phyloP scores from a whole-genome alignment of 306 rosid genomes.

The Canavalia gladiata region DNA sequence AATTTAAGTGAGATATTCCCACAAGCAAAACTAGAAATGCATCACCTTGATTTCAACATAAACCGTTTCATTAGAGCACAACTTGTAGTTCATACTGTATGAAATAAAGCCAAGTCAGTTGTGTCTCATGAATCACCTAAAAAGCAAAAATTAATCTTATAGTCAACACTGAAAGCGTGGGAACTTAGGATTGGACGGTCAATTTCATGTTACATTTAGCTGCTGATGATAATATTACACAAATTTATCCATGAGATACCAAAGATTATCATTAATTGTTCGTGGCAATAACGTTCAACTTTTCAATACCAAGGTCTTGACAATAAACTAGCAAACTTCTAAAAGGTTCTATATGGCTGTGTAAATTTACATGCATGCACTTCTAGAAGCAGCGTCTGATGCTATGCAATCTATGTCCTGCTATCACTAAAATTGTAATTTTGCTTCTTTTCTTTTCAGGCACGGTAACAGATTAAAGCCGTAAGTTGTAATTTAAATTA shows the following conservation, averaged over 20 bases:
- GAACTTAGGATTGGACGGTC: conserved; percentile 12
- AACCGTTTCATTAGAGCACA: neutral
- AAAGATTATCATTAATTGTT: no score
- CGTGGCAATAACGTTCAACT: no score
- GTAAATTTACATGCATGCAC: neutral
- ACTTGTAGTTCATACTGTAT: neutral
- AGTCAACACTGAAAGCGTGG: neutral
- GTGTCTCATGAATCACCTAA: conserved; percentile 34
- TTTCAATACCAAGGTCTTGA: no score
- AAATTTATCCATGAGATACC: no score
- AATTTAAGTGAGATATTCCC: neutral
- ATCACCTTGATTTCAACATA: conserved; percentile 9
- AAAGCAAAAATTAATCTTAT: conserved; percentile 2
- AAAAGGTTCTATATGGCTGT: neutral
- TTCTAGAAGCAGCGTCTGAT: neutral
- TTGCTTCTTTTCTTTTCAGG: neutral
- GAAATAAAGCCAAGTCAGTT: conserved; percentile 1
- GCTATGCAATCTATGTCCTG: neutral
- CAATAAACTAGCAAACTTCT: neutral
- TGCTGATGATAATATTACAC: neutral
- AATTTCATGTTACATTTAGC: conserved; percentile 2
- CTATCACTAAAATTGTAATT: conserved; percentile 3
- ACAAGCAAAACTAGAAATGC: conserved; percentile 11
- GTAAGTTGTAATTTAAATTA: conserved; percentile 19
- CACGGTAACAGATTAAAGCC: neutral